Evolutionary conservation across 2,329 filamentous ascomycete genomes (phyloP), one percentile per base, ranked within the genome.

Genomic region (Ceratocystis cubensis): DNA sequence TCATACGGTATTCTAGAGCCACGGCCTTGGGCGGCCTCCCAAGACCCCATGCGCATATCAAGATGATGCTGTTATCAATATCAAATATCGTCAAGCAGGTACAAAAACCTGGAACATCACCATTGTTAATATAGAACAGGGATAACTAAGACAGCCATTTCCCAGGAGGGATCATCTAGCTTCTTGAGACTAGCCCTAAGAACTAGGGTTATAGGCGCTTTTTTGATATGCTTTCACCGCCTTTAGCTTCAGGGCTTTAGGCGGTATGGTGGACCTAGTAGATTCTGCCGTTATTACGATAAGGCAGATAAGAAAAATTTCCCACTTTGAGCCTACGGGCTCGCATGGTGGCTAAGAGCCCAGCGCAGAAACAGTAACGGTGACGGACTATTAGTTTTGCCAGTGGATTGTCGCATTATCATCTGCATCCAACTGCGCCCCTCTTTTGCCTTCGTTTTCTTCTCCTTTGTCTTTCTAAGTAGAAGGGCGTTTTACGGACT

Each of bases 291-390:
- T 10, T 1, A 7, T 15, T 45, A 17, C 44, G 66, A 67, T 67
- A 67, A 65, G 66, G 5, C 45, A 46, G 66, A 67, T 67, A 67
- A 67, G 66, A 67, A 67, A 67, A 67, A 67, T 65, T 67, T 63
- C 45, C 63, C 63, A 65, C 45, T 65, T 67, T 65, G 20, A 65
- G 53, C 28, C 25, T 59, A 37, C 25, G 22, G 33, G 56, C 33
- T 20, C 20, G 20, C 28, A 59, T 15, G 56, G 25, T 17, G 56
- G 25, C 56, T n/a, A 37, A 13, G 10, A 59, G 25, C 56, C 28
- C 28, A 37, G 17, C 33, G 37, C 37, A 46, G 41, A 57, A n/a
- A 33, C 48, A 59, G 56, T 33, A 41, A 41, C 30, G 28, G 56
- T 30, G 56, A 59, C 56, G 13, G 56, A 59, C 56, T 5, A n/a